Percentiles rank a stretch among this genome's conserved stretches.
Conservation (phyloP, 2,329 filamentous ascomycete species). For the Domatiomyces catenatus region DNA sequence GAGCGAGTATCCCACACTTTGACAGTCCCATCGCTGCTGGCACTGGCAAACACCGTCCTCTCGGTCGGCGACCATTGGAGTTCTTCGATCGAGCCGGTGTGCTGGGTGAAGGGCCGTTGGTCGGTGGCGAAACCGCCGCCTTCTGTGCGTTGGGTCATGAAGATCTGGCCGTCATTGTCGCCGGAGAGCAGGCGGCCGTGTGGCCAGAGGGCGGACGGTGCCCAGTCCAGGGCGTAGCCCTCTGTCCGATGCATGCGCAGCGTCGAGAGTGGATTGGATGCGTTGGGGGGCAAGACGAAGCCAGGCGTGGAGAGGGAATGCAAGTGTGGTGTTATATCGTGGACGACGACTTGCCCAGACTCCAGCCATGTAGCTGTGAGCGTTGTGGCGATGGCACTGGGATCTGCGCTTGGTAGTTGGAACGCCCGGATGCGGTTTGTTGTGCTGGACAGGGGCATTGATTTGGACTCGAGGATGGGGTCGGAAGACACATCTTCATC, state of each 20-base stretch:
- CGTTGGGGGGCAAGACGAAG: constrained; percentile 58
- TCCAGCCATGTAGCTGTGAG: constrained; percentile 88
- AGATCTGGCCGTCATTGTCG: constrained; percentile 81
- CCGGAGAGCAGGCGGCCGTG: constrained; percentile 79
- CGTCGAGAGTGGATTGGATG: constrained; percentile 77
- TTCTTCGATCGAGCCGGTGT: constrained; percentile 77
- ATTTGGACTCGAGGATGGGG: constrained; percentile 83
- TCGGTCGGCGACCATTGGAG: constrained; percentile 94
- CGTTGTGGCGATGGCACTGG: constrained; percentile 59
- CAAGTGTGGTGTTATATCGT: constrained; percentile 84
- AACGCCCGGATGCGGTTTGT: constrained; percentile 88
- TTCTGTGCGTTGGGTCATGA: constrained; percentile 69
- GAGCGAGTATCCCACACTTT: constrained; percentile 91
- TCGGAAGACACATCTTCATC: constrained; percentile 56
- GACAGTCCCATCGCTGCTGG: constrained; percentile 83
- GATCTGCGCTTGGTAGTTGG: constrained; percentile 52
- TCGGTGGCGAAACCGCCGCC: constrained; percentile 84
- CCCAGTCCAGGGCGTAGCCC: constrained; percentile 97
- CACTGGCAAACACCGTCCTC: constrained; percentile 84
- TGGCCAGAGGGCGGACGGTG: constrained; percentile 48
- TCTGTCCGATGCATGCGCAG: constrained; percentile 84
- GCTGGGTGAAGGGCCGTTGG: constrained; percentile 65
- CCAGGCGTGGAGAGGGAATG: constrained; percentile 81
- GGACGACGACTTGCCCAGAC: constrained; percentile 67
- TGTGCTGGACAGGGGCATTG: constrained; percentile 69